phyloP scores from a whole-genome alignment of 2,329 filamentous ascomycete species.

The Botrytis medusae region DNA sequence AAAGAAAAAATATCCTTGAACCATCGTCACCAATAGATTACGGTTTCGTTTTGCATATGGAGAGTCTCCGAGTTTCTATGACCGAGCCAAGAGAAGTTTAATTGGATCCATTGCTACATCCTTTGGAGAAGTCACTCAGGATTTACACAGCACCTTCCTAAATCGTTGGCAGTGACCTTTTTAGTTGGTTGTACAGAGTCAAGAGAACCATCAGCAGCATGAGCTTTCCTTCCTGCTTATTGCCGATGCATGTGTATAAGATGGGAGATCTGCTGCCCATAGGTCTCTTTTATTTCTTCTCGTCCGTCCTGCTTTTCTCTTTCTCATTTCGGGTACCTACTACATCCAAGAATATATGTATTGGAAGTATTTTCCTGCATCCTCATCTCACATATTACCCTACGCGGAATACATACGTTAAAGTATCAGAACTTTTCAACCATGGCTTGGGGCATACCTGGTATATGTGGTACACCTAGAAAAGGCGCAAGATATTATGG shows the following conservation, averaged over 20 bases:
- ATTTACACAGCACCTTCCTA: slow-evolving; percentile 9
- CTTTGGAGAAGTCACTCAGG: not conserved
- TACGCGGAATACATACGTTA: not conserved
- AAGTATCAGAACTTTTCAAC: not conserved
- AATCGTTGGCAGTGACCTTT: not conserved
- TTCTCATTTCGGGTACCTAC: not conserved
- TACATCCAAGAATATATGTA: not conserved
- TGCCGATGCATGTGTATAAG: not conserved
- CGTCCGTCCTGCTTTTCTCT: not conserved
- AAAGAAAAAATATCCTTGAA: not conserved
- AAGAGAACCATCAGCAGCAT: not conserved
- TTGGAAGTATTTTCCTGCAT: not conserved
- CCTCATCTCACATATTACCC: not conserved
- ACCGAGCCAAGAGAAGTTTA: not conserved
- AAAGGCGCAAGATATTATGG: slow-evolving; percentile 54
- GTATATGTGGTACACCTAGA: not conserved
- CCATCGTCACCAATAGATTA: not conserved
- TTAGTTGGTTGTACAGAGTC: not conserved
- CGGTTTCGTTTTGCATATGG: not conserved
- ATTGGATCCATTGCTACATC: not conserved
- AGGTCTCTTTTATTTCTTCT: not conserved
- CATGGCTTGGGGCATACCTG: slow-evolving; percentile 25
- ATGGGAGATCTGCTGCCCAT: not conserved
- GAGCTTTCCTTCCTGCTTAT: not conserved
- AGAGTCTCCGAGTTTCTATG: not conserved